Percentiles rank a stretch among this genome's conserved stretches.
Conservation (phyloP, 1,284 basidiomycete species). For the Cutaneotrichosporon cavernicola region DNA sequence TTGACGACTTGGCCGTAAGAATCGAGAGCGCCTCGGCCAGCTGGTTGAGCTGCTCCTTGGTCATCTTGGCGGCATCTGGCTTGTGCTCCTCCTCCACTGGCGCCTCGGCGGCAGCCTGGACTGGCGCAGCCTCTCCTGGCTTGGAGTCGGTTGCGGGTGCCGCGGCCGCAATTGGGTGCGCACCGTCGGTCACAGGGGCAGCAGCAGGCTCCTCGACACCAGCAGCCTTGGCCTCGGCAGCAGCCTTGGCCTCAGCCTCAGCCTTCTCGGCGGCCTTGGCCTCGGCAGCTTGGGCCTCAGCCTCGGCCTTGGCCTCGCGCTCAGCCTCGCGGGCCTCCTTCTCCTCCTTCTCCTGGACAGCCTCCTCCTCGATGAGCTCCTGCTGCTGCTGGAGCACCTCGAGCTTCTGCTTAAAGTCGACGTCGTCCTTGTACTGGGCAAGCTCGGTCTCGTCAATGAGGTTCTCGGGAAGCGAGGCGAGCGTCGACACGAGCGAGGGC, state of each 20-base stretch:
- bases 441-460: slow-evolving; percentile 95
- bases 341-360: slow-evolving; percentile 96
- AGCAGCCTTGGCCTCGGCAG: not conserved
- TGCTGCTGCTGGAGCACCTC: slow-evolving; percentile 98
- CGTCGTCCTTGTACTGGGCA: slow-evolving; percentile 81
- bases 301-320: slow-evolving; percentile 62
- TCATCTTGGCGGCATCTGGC: slow-evolving; percentile 81
- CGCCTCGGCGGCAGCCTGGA: slow-evolving; percentile 16
- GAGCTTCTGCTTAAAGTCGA: slow-evolving; percentile 95
- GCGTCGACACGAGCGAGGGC: slow-evolving; percentile 79
- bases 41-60: slow-evolving; percentile 91
- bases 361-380: slow-evolving; percentile 98
- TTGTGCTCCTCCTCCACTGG: slow-evolving; percentile 25
- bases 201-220: slow-evolving; percentile 61
- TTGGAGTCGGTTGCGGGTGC: not conserved
- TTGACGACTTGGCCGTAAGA: slow-evolving; percentile 91
- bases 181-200: slow-evolving; percentile 68
- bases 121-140: slow-evolving; percentile 10
- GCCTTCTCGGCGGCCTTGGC: slow-evolving; percentile 42
- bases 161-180: slow-evolving; percentile 14
- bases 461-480: slow-evolving; percentile 92
- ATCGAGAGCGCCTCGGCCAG: slow-evolving; percentile 88
- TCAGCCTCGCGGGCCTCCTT: slow-evolving; percentile 83
- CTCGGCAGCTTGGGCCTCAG: slow-evolving; percentile 64
- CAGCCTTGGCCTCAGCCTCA: slow-evolving; percentile 56